Conservation (phyloP, 208 protist genomes). For the Leishmania lainsoni region DNA sequence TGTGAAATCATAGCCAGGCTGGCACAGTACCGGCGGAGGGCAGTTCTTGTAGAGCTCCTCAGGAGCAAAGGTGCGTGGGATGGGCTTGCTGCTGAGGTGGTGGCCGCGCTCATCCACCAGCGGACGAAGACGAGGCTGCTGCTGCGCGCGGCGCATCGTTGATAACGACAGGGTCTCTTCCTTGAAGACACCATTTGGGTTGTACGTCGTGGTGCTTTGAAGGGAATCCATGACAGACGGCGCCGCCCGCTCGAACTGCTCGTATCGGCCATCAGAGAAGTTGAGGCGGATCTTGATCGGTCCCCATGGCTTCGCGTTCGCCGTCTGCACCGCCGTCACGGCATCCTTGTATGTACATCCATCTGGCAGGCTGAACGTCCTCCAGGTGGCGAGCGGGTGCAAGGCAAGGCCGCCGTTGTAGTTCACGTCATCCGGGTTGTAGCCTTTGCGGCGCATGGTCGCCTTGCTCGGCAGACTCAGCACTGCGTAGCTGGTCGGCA, state of each 20-base stretch:
- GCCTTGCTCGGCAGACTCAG: constrained; percentile 66
- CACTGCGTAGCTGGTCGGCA: constrained; percentile 76
- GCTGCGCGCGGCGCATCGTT: constrained; percentile 29
- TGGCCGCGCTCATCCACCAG: constrained; percentile 66
- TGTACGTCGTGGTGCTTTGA: constrained; percentile 55
- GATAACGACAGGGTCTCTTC: constrained; percentile 48
- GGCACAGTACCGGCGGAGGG: constrained; percentile 73
- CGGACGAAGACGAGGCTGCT: constrained; percentile 61
- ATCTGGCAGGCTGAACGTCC: constrained; percentile 52
- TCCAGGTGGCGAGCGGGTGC: constrained; percentile 80
- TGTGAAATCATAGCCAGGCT: constrained; percentile 88
- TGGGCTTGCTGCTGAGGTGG: constrained; percentile 46
- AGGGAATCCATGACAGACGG: constrained; percentile 52
- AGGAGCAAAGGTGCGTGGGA: constrained; percentile 71
- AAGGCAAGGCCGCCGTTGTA: constrained; percentile 56
- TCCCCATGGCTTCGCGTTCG: constrained; percentile 76
- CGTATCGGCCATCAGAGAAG: constrained; percentile 74
- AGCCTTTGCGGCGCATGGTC: constrained; percentile 76
- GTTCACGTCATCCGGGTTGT: constrained; percentile 53
- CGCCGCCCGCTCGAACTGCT: constrained; percentile 69
- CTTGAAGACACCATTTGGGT: constrained; percentile 68
- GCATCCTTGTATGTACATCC: constrained; percentile 76
- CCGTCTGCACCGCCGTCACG: constrained; percentile 59
- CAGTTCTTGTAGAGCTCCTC: constrained; percentile 77
- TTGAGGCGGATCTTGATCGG: constrained; percentile 74